phyloP scores from a whole-genome alignment of 176 grass and related monocot genomes.

The Oryza longistaminata region DNA sequence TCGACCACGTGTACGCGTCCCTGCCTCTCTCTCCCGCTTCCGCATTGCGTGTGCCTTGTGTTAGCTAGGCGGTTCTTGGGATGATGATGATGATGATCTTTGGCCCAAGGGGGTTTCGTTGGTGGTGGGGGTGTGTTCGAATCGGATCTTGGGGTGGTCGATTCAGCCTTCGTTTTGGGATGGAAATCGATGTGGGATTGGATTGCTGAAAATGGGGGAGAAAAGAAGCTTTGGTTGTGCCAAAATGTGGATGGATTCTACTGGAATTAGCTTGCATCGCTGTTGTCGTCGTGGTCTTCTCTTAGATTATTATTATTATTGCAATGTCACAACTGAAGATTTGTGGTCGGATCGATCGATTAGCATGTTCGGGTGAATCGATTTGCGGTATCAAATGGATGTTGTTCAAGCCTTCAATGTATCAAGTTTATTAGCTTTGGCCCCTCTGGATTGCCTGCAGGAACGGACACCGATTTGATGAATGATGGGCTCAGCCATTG shows the following conservation, averaged over 20 bases:
- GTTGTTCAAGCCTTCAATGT: too few relatives aligned
- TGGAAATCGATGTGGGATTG: background rate
- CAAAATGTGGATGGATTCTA: background rate
- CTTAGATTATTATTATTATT: background rate
- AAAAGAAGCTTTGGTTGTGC: too few relatives aligned
- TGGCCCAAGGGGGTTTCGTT: too few relatives aligned
- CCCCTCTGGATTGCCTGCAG: too few relatives aligned
- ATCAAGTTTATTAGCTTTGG: too few relatives aligned
- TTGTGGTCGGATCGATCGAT: background rate
- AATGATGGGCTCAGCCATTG: background rate
- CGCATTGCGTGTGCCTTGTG: background rate
- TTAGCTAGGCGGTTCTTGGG: background rate
- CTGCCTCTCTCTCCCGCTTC: too few relatives aligned
- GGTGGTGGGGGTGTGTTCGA: background rate
- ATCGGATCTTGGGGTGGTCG: background rate
- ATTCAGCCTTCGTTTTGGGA: background rate
- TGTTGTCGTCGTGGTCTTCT: background rate
- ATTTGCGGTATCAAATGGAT: too few relatives aligned
- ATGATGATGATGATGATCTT: background rate
- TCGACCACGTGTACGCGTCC: constrained; percentile 32
- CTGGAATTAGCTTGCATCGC: background rate
- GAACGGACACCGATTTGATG: background rate
- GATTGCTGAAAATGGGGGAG: background rate
- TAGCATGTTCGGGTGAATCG: background rate
- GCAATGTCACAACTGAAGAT: background rate